Percentiles rank a stretch among this genome's conserved stretches.
These are phyloP conservation scores for Neurospora pannonica DNA, from an alignment of 495 filamentous ascomycete genomes.

Conservation along the genomic window DNA sequence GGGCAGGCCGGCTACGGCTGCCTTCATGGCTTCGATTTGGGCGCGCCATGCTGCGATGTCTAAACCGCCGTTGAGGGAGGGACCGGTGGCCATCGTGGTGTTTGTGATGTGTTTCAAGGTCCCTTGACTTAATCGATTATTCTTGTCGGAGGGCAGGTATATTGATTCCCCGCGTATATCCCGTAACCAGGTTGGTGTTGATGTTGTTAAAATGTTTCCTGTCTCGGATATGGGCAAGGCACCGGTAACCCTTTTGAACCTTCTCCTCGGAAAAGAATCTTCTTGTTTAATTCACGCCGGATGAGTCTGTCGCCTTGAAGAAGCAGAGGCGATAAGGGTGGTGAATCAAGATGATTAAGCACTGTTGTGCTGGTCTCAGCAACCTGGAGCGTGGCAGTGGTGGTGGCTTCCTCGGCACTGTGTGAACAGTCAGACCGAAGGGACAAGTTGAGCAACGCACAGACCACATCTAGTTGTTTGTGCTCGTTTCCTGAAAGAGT, in stretches of 20 bases:
- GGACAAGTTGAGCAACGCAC: neutral
- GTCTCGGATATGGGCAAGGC: neutral
- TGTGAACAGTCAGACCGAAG: neutral
- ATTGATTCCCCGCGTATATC: neutral
- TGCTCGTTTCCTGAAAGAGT: neutral
- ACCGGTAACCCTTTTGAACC: neutral
- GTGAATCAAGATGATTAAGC: neutral
- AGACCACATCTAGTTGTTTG: neutral
- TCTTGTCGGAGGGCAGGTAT: neutral
- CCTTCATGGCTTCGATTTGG: slow-evolving; percentile 38
- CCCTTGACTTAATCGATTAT: neutral
- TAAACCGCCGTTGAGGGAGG: neutral
- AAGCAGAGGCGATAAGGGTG: neutral
- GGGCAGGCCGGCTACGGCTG: slow-evolving; percentile 29
- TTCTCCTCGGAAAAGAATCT: neutral
- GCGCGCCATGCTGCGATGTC: slow-evolving; percentile 29
- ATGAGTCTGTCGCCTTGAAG: neutral
- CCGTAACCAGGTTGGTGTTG: neutral
- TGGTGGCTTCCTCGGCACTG: neutral
- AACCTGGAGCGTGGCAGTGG: neutral
- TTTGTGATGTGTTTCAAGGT: neutral
- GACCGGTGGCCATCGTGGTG: neutral
- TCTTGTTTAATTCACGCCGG: neutral
- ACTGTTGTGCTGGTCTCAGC: neutral
- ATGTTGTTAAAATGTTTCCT: neutral